Base-by-base conservation (phyloP, 768 basidiomycete genomes). In the Lactifluus pinguis region DNA sequence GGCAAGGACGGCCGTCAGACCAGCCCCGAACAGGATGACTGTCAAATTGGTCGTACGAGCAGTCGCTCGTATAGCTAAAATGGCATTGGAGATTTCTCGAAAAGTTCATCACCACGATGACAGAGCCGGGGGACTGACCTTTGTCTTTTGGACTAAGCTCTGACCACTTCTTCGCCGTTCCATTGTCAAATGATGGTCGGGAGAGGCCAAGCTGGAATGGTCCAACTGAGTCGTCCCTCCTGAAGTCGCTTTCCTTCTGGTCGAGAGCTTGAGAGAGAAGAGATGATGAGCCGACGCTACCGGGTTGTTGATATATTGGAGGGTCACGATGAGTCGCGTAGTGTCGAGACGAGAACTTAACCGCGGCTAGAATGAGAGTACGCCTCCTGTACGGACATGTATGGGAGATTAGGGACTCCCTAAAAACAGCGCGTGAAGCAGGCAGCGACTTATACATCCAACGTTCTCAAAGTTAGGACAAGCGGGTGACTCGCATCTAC, bases 141-240 rank as follows among this genome's bases (percentile, higher is more conserved):
- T 93, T 93, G 51, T 89, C 91, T 50, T 83, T 76, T 8, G 83
- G 77, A 68, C 79, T 86, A 55, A 93, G 73, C 68, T 93, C 86
- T 32, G 85, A 85, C 91, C 91, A 93, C 69, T 84, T 86, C 70
- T 83, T 84, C 13, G 79, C 72, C 54, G 80, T 82, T 67, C 82
- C 79, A 29, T 79, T 80, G 52, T 75, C 79, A 41, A 81, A 69
- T 3, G 84, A 74, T 6, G 79, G 76, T 53, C 81, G 84, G 9
- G 83, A 78, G 55, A 89, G 74, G 2, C 89, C 88, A 1, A 92
- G 77, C 61, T 83, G 83, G 66, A 92, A 92, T 25, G 91, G 89
- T 2, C 91, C 91, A 53, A 85, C 84, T 32, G 79, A 76, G 62
- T 87, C 87, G 60, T 81, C 78, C 65, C 76, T 67, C 19, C 70